Evolutionary conservation across 306 rosid species (phyloP).

Genomic region (Acacia acuminata): DNA sequence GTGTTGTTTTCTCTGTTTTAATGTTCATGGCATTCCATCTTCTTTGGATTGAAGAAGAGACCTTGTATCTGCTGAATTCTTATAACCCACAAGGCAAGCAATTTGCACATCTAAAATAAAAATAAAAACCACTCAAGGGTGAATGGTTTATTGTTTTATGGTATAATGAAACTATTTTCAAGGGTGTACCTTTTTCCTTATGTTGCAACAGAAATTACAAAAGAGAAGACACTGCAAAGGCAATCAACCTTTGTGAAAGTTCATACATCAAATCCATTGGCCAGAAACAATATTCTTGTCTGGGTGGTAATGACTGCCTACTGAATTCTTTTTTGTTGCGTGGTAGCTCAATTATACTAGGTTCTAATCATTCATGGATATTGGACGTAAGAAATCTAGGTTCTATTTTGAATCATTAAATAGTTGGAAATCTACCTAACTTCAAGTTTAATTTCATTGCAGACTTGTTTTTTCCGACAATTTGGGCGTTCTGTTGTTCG

Average conservation of each 20-base stretch:
- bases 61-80: conserved; percentile 6
- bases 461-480: conserved; percentile 95
- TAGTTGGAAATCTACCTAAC: conserved; percentile 24
- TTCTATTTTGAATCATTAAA: conserved; percentile 24
- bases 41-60: neutral
- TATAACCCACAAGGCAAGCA: conserved; percentile 5
- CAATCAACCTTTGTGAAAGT: conserved; percentile 82
- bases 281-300: conserved; percentile 51
- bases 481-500: conserved; percentile 84
- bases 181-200: conserved; percentile 16
- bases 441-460: conserved; percentile 31
- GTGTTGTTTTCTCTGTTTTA: neutral
- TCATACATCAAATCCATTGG: conserved; percentile 64
- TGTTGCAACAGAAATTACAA: conserved; percentile 63
- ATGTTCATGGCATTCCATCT: neutral
- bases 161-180: conserved; percentile 21
- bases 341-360: conserved; percentile 2
- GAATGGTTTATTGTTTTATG: neutral
- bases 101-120: conserved; percentile 5
- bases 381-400: conserved; percentile 13
- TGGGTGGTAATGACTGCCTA: conserved; percentile 71
- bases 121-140: neutral
- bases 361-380: conserved; percentile 1
- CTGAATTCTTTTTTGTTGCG: conserved; percentile 29
- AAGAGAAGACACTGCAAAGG: conserved; percentile 72